phyloP scores from a whole-genome alignment of 2,329 filamentous ascomycete genomes.

The Arthrobotrys sphaeroides region DNA sequence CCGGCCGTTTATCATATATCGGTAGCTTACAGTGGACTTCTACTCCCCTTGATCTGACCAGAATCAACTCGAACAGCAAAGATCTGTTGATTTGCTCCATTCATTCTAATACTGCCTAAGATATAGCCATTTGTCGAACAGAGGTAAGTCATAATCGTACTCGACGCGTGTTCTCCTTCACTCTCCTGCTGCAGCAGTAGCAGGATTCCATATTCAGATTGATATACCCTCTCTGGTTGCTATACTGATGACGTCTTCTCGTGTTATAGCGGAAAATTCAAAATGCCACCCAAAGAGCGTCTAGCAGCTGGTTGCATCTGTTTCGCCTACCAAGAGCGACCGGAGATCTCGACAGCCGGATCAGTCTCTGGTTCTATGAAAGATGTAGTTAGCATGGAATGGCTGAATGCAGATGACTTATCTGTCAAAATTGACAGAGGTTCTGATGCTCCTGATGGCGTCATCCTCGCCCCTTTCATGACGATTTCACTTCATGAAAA shows the following conservation, averaged over 20 bases:
- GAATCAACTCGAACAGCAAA: not conserved
- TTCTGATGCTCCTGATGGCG: not conserved
- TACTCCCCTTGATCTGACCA: not conserved
- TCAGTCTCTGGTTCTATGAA: conserved; percentile 30
- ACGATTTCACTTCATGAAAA: conserved; percentile 34
- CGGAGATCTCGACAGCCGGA: conserved; percentile 33
- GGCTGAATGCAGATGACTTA: conserved; percentile 46
- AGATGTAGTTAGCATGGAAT: conserved; percentile 47
- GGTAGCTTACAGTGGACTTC: not conserved
- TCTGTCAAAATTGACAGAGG: conserved; percentile 7
- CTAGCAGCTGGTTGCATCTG: conserved; percentile 30
- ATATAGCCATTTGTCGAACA: not conserved
- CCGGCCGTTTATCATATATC: not conserved
- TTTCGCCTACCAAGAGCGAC: conserved; percentile 35
- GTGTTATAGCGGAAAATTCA: not conserved
- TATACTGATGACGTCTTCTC: not conserved
- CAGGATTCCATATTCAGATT: too few relatives aligned
- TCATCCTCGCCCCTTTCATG: conserved; percentile 44
- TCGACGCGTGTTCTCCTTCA: not conserved
- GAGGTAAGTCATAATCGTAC: not conserved
- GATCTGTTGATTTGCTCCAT: not conserved
- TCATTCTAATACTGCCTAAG: not conserved
- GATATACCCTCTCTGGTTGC: not conserved
- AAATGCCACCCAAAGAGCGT: conserved; percentile 43
- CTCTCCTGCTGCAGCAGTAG: too few relatives aligned